Evolutionary conservation across 352 stramenopile species (phyloP), one percentile per base, ranked within the genome.

Genomic region (Pythium utonaiense): DNA sequence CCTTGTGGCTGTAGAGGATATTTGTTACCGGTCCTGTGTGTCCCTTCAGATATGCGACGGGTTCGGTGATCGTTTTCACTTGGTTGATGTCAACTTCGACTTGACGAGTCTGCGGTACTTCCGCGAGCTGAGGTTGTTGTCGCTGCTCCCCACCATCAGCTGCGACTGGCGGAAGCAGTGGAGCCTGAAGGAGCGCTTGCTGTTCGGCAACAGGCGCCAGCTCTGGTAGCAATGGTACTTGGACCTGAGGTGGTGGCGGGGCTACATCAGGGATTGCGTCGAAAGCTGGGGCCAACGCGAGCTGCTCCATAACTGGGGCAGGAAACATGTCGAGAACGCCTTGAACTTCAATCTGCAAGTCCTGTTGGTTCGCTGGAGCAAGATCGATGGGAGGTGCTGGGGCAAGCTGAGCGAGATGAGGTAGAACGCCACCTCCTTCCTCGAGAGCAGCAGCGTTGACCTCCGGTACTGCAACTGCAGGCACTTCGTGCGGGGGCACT

Each of bases 11-110:
- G 67, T 96, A 97, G 25, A 89, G 63, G 25, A 97, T 77, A 61
- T 97, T 91, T n/a, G 90, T 97, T 30, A 98, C 82, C 6, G 87
- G 69, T 57, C 80, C 86, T 13, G 88, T 76, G 67, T 97, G 90
- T 9, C 85, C 90, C 45, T 77, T 73, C 16, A 97, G 64, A 36
- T 55, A 66, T 4, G 64, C 69, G n/a, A 73, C 52, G 6, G 72
- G 69, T 16, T 77, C 62, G 38, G 22, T 59, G n/a, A 58, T 65
- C 17, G 42, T 25, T 14, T 52, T 50, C 7, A 71, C 45, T 50
- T 71, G 53, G 1, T 62, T 45, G 16, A 66, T 68, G 58, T 59
- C 28, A 27, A 64, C 44, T 14, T 53, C 38, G 3, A 52, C 42
- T 7, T 65, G 53, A 8, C 54, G 58, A 8, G 27, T 61, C 21